A percentile compares a stretch with the other conserved stretches of the same genome.
These are phyloP conservation scores for Earliella scabrosa DNA, from an alignment of 1,284 basidiomycete species.

Conservation along the genomic window DNA sequence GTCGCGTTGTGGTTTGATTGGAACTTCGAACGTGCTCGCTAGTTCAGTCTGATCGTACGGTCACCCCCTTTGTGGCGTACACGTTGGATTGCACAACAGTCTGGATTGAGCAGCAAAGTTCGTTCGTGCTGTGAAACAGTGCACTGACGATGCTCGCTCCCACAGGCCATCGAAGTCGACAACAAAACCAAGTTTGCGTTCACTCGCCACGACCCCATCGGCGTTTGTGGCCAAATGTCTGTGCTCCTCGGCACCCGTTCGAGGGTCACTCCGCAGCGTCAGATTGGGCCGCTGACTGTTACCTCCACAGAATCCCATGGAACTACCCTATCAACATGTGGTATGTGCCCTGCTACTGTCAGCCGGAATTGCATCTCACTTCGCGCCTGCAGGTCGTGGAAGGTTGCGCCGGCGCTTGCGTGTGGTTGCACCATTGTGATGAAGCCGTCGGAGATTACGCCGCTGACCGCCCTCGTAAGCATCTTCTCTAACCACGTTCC, in stretches of 20 bases:
- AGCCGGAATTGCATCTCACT: too few relatives aligned
- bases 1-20: too few relatives aligned
- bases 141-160: background rate
- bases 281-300: background rate
- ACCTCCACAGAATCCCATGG: slow-evolving; percentile 76
- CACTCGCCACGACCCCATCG: slow-evolving; percentile 92
- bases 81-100: too few relatives aligned
- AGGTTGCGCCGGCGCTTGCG: slow-evolving; percentile 89
- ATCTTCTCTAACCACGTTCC: background rate
- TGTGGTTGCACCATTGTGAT: slow-evolving; percentile 88
- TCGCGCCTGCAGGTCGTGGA: slow-evolving; percentile 72
- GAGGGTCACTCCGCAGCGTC: background rate
- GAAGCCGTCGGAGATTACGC: slow-evolving; percentile 93
- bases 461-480: slow-evolving; percentile 83
- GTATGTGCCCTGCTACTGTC: slow-evolving; percentile 45
- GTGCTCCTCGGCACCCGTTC: slow-evolving; percentile 31
- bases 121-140: background rate
- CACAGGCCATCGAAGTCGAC: slow-evolving; percentile 80
- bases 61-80: too few relatives aligned
- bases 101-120: too few relatives aligned
- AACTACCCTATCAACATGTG: slow-evolving; percentile 95
- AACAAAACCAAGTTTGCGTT: slow-evolving; percentile 83
- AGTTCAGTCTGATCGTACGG: too few relatives aligned
- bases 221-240: slow-evolving; percentile 90
- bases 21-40: too few relatives aligned